Base-by-base conservation (phyloP, 2,329 filamentous ascomycete genomes). In the Blastomyces parvus region DNA sequence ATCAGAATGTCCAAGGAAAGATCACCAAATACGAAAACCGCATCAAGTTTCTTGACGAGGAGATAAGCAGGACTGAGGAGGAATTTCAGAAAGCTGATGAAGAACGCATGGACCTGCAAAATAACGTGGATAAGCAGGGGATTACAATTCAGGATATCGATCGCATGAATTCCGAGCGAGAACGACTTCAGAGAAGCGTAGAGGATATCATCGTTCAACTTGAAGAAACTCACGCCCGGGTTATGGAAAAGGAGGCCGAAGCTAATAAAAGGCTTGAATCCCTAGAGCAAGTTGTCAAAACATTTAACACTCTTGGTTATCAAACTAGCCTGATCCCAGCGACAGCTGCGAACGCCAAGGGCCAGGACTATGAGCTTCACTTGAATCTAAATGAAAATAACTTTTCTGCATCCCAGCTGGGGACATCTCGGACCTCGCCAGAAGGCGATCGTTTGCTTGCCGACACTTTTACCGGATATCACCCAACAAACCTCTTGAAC, bases 131-230 rank as follows among this genome's bases (percentile, higher is more conserved):
- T 75, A 87, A 88, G 69, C 91, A 96, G 73, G 94, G 94, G 2
- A 92, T 99, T 74, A 95, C 91, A 71, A 95, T 97, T 78, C 89
- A 94, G 78, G 94, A 99, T 83, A 97, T 99, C 73, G 94, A 99
- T 82, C 91, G 94, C 75, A 97, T 99, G 93, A 96, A 91, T 69
- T 88, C 90, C 44, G 94, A 99, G 75, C 87, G 92, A 61, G 94
- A 99, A 71, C 87, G 94, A 57, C 83, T 99, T n/a, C 90, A 96
- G 67, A 92, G 88, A 70, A 89, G 88, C 52, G 88, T 96, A 55
- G 91, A 96, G 69, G 84, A 87, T 1, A 89, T 90, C 0, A 82
- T 85, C 6, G 82, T 84, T 62, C 84, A 90, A 61, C 81, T 97
- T 0, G 92, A 97, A 63, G 94, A 97, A 66, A 84, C 88, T 9